Conservation (phyloP, 768 basidiomycete genomes). For the Tylopilus intermedius region DNA sequence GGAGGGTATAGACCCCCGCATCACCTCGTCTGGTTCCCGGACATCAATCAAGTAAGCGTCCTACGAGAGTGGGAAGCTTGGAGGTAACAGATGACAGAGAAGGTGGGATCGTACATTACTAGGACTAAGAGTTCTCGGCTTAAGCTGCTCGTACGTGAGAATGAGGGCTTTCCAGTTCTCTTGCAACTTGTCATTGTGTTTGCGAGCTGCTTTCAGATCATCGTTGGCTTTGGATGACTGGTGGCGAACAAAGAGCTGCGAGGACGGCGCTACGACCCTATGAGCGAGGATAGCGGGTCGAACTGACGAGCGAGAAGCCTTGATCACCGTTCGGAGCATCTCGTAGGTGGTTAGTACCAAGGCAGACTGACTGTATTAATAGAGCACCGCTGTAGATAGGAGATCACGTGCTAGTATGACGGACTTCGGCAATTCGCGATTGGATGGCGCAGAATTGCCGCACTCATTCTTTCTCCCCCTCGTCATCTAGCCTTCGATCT, state of each 20-base stretch:
- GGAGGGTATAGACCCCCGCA: slow-evolving; percentile 89
- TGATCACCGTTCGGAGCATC: slow-evolving; percentile 26
- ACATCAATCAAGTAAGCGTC: slow-evolving; percentile 79
- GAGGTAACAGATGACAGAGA: neutral
- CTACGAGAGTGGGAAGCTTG: slow-evolving; percentile 34
- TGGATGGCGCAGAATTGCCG: neutral
- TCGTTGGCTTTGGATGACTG: slow-evolving; percentile 32
- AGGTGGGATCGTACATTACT: slow-evolving; percentile 41
- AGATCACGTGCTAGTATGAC: neutral
- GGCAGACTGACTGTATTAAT: too few relatives aligned
- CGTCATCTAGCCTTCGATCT: too few relatives aligned
- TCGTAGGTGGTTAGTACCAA: neutral
- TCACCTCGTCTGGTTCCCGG: slow-evolving; percentile 88
- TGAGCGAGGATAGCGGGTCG: slow-evolving; percentile 8
- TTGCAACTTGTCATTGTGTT: slow-evolving; percentile 37
- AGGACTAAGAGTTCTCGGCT: slow-evolving; percentile 74
- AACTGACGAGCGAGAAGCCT: slow-evolving; percentile 9
- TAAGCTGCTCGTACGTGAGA: slow-evolving; percentile 75
- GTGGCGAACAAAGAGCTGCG: slow-evolving; percentile 24
- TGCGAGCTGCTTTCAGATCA: slow-evolving; percentile 26
- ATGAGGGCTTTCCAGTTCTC: slow-evolving; percentile 74
- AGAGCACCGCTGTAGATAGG: too few relatives aligned
- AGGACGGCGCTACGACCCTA: slow-evolving; percentile 6
- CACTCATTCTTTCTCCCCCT: neutral
- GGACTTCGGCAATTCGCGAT: neutral